Percentiles rank a stretch among this genome's conserved stretches.
These are phyloP conservation scores for Marchantia polymorpha DNA, from an alignment of 225 moss, liverwort and hornwort genomes.

Conservation along the genomic window DNA sequence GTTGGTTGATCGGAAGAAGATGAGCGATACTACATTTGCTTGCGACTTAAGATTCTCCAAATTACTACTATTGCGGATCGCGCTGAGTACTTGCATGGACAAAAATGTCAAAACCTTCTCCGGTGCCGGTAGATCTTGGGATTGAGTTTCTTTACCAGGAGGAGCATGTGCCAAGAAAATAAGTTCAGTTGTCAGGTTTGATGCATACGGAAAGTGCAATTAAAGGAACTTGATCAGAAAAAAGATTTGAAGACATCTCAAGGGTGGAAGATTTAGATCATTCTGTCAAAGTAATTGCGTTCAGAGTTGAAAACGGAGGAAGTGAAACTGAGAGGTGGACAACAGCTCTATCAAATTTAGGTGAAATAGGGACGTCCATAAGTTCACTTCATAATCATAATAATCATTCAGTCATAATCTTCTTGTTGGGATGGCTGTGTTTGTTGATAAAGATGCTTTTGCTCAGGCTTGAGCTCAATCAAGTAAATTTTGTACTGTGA, in stretches of 20 bases:
- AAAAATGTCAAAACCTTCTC: background rate
- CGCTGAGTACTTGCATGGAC: background rate
- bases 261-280: slow-evolving; percentile 19
- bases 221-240: background rate
- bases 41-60: background rate
- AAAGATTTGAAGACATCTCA: slow-evolving; percentile 12
- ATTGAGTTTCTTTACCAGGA: slow-evolving; percentile 6
- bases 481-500: slow-evolving; percentile 52
- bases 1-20: background rate
- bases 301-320: slow-evolving; percentile 35
- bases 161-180: slow-evolving; percentile 7
- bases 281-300: slow-evolving; percentile 17
- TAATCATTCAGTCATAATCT: too few relatives aligned
- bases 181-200: background rate
- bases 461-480: slow-evolving; percentile 63
- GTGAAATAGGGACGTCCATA: slow-evolving; percentile 57
- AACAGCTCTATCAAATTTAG: slow-evolving; percentile 59
- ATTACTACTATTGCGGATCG: background rate
- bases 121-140: background rate
- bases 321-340: slow-evolving; percentile 54
- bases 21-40: background rate
- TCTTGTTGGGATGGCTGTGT: slow-evolving; percentile 60
- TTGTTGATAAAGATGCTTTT: slow-evolving; percentile 67
- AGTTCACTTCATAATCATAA: too few relatives aligned
- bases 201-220: slow-evolving; percentile 1